Conservation (phyloP, 805 yeast genomes). For the Candida corydali region DNA sequence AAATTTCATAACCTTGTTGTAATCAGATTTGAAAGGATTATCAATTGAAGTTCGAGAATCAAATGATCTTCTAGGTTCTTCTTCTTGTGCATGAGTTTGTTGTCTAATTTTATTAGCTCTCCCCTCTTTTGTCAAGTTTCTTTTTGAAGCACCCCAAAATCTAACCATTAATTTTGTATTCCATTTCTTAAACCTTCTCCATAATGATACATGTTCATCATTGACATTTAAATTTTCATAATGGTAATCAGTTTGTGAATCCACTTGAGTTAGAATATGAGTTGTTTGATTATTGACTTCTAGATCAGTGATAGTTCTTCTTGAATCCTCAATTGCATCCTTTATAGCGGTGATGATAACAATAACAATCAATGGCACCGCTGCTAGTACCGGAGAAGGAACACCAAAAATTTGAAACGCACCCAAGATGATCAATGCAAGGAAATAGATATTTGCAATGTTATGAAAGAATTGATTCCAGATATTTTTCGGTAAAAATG, state of each 20-base stretch:
- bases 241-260: constrained; percentile 16
- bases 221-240: constrained; percentile 54
- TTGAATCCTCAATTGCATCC: constrained; percentile 78
- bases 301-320: constrained; percentile 66
- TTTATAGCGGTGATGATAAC: constrained; percentile 70
- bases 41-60: constrained; percentile 24
- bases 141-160: constrained; percentile 22
- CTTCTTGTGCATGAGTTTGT: constrained; percentile 5
- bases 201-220: constrained; percentile 58
- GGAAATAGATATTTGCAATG: constrained; percentile 86
- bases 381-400: constrained; percentile 67
- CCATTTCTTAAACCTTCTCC: constrained; percentile 67
- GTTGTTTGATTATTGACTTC: constrained; percentile 74
- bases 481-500: constrained; percentile 84
- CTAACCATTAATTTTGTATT: constrained; percentile 28
- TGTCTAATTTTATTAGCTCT: constrained; percentile 27
- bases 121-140: constrained; percentile 31
- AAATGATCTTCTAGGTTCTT: constrained; percentile 24
- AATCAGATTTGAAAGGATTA: constrained; percentile 12
- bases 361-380: constrained; percentile 78
- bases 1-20: constrained; percentile 24
- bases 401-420: constrained; percentile 77
- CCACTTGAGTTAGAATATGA: constrained; percentile 48
- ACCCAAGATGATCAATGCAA: constrained; percentile 75
- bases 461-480: constrained; percentile 70